Base-by-base conservation (phyloP, 1,284 basidiomycete species). In the Stygiomarasmius scandens region DNA sequence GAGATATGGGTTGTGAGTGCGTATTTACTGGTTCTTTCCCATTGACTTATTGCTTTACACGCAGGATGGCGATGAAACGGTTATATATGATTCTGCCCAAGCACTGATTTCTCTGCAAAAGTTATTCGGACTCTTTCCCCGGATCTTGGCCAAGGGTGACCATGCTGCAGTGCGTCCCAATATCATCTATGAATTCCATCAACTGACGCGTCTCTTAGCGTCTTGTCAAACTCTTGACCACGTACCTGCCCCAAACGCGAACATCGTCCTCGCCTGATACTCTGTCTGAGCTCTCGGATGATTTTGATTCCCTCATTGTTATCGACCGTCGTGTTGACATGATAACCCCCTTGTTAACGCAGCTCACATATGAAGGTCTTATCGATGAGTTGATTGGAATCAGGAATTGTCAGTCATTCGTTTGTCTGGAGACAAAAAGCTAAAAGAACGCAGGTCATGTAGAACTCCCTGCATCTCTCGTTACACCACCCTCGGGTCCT, bases 361-460 rank as follows among this genome's bases (percentile, higher is more conserved):
- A 99, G 68, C 78, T 99, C 55, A 99, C 97, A 0, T 99, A 98
- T 67, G 90, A 98, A 70, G 97, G 97, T 16, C 86, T 99, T 45
- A 81, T 98, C n/a, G 96, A 99, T 67, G 97, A 99, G 70, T 78
- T 95, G 44, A 78, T 98, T 47, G 93, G 93, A 1, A 90, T 99
- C 61, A 90, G 84, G 71, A 94, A 97, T 66, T 90, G 95, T 93
- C 63, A 55, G 88, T 71, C 6, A 6, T 22, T 27, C 34, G 48
- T 49, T 53, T 41, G 41, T 41, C 19, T 60, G 25, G 32, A 41
- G 52, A 54, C 22, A 54, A 52, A 23, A 56, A 25, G 41, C 9
- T 53, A 47, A 49, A 51, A 43, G 38, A 60, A 50, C 47, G 22
- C 22, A 96, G 95, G 92, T 2, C 92, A 97, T 66, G 89, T 96